Percentiles rank a stretch among this genome's conserved stretches.
Conservation (phyloP, 495 filamentous ascomycete species). For the Annulohypoxylon moriforme region DNA sequence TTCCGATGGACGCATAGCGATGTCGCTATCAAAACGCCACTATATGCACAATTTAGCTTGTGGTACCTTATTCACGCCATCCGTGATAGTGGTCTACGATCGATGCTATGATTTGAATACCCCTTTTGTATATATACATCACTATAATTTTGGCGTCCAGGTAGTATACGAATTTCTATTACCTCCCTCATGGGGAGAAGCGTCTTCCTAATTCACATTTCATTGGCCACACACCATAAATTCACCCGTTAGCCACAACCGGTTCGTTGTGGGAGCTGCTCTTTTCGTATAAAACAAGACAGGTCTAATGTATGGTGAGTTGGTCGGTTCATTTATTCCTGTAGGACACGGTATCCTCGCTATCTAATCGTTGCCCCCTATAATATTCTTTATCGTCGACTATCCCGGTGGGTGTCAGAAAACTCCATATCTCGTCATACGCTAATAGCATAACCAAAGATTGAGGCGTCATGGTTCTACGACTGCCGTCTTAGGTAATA, state of each 20-base stretch:
- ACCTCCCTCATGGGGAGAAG: background rate
- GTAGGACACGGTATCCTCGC: background rate
- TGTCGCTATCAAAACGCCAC: background rate
- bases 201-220: background rate
- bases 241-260: too few relatives aligned
- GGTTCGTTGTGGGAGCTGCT: background rate
- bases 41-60: background rate
- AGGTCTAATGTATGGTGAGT: slow-evolving; percentile 1
- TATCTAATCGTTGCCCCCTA: background rate
- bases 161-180: background rate
- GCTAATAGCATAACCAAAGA: slow-evolving; percentile 11
- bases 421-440: slow-evolving; percentile 4
- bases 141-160: background rate
- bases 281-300: background rate
- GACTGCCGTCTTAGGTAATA: slow-evolving; percentile 11
- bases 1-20: background rate
- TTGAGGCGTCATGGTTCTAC: background rate
- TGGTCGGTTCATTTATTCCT: background rate
- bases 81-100: background rate
- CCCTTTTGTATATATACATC: background rate
- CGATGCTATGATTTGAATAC: background rate
- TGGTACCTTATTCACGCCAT: background rate
- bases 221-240: background rate
- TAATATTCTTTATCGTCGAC: background rate
- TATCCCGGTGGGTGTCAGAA: background rate